Conservation (phyloP, 306 rosid species). For the Mimosa bimucronata region DNA sequence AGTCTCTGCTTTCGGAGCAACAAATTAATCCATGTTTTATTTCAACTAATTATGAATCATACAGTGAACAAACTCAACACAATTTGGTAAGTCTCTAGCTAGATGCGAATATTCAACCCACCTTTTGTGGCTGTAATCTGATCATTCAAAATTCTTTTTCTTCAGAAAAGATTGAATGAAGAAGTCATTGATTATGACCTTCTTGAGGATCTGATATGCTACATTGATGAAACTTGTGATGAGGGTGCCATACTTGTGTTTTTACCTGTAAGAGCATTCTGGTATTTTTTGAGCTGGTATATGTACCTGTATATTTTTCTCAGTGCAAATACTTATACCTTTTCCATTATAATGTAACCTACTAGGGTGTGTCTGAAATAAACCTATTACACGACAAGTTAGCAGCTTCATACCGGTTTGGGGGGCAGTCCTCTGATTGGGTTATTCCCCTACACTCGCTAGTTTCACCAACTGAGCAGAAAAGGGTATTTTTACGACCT, state of each 20-base stretch:
- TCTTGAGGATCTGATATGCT: constrained; percentile 85
- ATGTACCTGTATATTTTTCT: constrained; percentile 23
- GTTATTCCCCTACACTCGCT: constrained; percentile 89
- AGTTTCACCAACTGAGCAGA: constrained; percentile 76
- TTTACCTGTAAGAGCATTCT: constrained; percentile 74
- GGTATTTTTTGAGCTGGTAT: constrained; percentile 32
- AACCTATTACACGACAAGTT: constrained; percentile 71
- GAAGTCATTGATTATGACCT: constrained; percentile 94
- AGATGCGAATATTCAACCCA: constrained; percentile 29
- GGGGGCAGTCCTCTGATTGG: constrained; percentile 93
- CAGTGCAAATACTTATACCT: neutral
- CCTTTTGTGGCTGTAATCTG: constrained; percentile 35
- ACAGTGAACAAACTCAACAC: constrained; percentile 76
- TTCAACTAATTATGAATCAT: constrained; percentile 61
- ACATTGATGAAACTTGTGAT: constrained; percentile 71
- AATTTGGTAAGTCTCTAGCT: constrained; percentile 64
- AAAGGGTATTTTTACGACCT: constrained; percentile 81
- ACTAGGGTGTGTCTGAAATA: constrained; percentile 86
- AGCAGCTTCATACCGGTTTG: constrained; percentile 79
- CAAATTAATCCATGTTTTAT: constrained; percentile 64
- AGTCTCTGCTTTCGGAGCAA: constrained; percentile 77
- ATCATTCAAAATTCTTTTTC: constrained; percentile 17
- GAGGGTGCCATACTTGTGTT: constrained; percentile 93
- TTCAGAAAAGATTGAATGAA: constrained; percentile 84
- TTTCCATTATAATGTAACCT: constrained; percentile 34